Evolutionary conservation across 2,329 filamentous ascomycete species (phyloP).

Genomic region (Trichophyton equinum): DNA sequence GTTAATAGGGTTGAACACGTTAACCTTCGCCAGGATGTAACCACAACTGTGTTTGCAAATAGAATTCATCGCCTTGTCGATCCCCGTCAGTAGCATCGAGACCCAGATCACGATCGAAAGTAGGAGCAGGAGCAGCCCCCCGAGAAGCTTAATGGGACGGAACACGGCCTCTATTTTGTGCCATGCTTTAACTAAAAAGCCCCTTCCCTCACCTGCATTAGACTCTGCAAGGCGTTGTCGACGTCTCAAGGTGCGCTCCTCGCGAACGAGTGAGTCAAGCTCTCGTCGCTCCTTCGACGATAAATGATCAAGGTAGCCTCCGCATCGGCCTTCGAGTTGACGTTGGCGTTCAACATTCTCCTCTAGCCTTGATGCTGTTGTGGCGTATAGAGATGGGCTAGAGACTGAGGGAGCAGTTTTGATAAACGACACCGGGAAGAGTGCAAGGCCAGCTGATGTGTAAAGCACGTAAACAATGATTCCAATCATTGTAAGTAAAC

Average conservation of each 20-base stretch:
- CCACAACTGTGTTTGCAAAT: conserved; percentile 82
- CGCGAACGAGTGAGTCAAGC: conserved; percentile 70
- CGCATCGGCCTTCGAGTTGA: conserved; percentile 75
- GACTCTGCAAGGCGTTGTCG: conserved; percentile 80
- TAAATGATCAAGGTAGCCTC: conserved; percentile 60
- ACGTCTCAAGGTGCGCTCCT: conserved; percentile 83
- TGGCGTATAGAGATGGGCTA: conserved; percentile 62
- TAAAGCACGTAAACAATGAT: conserved; percentile 79
- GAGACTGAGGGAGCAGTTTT: conserved; percentile 82
- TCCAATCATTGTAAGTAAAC: conserved; percentile 76
- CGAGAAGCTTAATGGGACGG: conserved; percentile 75
- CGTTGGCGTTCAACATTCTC: conserved; percentile 83
- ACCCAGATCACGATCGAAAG: conserved; percentile 66
- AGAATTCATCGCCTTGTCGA: conserved; percentile 95
- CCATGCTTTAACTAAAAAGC: conserved; percentile 62
- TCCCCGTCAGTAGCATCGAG: conserved; percentile 87
- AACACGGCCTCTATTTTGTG: conserved; percentile 69
- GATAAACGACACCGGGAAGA: conserved; percentile 82
- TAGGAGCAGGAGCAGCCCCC: conserved; percentile 64
- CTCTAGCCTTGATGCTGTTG: conserved; percentile 67
- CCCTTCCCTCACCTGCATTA: conserved; percentile 59
- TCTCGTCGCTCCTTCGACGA: conserved; percentile 79
- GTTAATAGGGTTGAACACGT: conserved; percentile 92
- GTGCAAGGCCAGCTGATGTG: conserved; percentile 74
- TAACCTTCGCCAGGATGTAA: conserved; percentile 76